Evolutionary conservation across 768 basidiomycete species (phyloP).

Genomic region (Hypholoma fasciculare): DNA sequence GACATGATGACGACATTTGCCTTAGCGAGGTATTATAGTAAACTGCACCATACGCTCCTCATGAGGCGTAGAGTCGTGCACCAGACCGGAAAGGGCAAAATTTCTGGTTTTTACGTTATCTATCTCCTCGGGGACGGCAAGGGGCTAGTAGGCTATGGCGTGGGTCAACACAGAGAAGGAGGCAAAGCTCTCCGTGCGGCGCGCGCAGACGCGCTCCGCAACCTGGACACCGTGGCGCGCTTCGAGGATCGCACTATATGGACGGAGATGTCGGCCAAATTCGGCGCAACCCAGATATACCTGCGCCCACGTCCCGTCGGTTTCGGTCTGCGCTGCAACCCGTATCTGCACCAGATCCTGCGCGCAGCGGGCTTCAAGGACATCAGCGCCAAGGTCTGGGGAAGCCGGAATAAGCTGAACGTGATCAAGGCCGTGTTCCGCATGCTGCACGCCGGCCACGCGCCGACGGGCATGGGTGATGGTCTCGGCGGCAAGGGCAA

Average conservation of each 20-base stretch:
- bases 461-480: slow-evolving; percentile 79
- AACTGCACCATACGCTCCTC: slow-evolving; percentile 42
- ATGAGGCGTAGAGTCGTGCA: slow-evolving; percentile 67
- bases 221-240: slow-evolving; percentile 92
- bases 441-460: slow-evolving; percentile 84
- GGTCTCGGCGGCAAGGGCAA: slow-evolving; percentile 75
- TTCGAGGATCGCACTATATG: slow-evolving; percentile 95
- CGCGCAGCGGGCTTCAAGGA: slow-evolving; percentile 96
- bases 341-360: slow-evolving; percentile 83
- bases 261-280: slow-evolving; percentile 85
- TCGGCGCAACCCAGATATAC: slow-evolving; percentile 79
- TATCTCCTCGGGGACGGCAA: slow-evolving; percentile 77
- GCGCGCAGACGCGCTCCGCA: slow-evolving; percentile 65
- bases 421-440: slow-evolving; percentile 85
- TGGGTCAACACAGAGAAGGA: slow-evolving; percentile 70
- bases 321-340: slow-evolving; percentile 90
- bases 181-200: slow-evolving; percentile 57
- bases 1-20: slow-evolving; percentile 20
- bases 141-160: slow-evolving; percentile 81
- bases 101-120: slow-evolving; percentile 58
- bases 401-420: slow-evolving; percentile 82
- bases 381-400: slow-evolving; percentile 93
- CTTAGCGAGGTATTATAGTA: slow-evolving; percentile 18
- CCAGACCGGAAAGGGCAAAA: slow-evolving; percentile 95
- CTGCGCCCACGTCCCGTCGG: slow-evolving; percentile 85